Conservation (phyloP, 1,139 yeast genomes). For the Hansenula anomala region DNA sequence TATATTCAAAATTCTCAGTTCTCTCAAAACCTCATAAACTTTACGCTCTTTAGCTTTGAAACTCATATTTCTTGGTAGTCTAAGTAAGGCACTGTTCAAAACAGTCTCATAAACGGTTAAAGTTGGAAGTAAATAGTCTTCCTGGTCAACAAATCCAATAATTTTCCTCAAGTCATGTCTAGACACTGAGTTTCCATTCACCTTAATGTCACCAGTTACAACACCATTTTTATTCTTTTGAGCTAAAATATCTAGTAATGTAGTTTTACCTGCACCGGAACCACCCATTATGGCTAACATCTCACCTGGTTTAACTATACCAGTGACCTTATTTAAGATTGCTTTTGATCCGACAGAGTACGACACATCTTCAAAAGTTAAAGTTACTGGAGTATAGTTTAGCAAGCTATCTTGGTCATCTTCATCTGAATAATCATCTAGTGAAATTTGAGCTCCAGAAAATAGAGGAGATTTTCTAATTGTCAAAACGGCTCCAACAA, state of each 20-base stretch:
- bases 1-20: conserved; percentile 75
- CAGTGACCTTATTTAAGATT: conserved; percentile 63
- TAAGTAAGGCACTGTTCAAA: conserved; percentile 79
- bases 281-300: conserved; percentile 97
- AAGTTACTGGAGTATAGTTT: conserved; percentile 67
- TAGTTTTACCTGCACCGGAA: conserved; percentile 97
- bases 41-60: conserved; percentile 67
- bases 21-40: conserved; percentile 80
- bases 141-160: conserved; percentile 97
- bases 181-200: conserved; percentile 56
- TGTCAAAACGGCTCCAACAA: conserved; percentile 43
- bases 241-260: conserved; percentile 85
- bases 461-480: conserved; percentile 65
- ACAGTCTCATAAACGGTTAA: conserved; percentile 95
- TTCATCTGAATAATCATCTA: conserved; percentile 34
- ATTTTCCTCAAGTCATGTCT: conserved; percentile 53
- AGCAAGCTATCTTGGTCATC: conserved; percentile 41
- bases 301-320: conserved; percentile 80
- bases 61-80: conserved; percentile 80
- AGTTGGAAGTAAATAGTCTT: conserved; percentile 85
- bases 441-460: conserved; percentile 26
- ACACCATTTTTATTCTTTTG: conserved; percentile 78
- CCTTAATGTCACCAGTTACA: conserved; percentile 57
- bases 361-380: conserved; percentile 68
- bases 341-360: conserved; percentile 54